Evolutionary conservation across 1,284 basidiomycete genomes (phyloP).

Genomic region (Fistulina hepatica): DNA sequence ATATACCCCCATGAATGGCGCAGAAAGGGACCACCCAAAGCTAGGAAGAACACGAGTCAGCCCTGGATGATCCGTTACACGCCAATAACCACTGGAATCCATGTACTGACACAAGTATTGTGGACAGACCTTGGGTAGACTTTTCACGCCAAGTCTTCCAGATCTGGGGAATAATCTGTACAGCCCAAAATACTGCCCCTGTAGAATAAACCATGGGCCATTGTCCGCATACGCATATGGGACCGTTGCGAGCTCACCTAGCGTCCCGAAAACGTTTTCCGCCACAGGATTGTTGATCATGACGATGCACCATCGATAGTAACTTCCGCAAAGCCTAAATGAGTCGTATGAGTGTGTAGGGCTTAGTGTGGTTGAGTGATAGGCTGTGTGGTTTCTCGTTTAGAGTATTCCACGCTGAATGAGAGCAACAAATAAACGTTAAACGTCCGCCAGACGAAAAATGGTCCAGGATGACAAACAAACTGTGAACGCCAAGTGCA

Average conservation of each 20-base stretch:
- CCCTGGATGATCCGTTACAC: neutral
- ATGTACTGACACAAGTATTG: constrained; percentile 56
- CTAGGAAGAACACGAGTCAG: constrained; percentile 27
- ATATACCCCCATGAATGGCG: constrained; percentile 62
- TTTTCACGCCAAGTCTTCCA: constrained; percentile 69
- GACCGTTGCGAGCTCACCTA: constrained; percentile 29
- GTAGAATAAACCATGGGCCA: neutral
- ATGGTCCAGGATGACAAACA: no score
- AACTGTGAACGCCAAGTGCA: no score
- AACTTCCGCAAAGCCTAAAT: constrained; percentile 1
- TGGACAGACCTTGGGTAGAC: constrained; percentile 63
- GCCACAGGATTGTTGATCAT: constrained; percentile 23
- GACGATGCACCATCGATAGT: neutral
- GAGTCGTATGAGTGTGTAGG: no score
- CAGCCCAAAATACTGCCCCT: constrained; percentile 62
- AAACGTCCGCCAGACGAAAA: no score
- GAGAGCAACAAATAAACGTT: no score
- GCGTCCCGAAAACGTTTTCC: constrained; percentile 52
- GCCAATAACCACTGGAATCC: neutral
- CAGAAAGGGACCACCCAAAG: constrained; percentile 55
- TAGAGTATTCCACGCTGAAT: no score
- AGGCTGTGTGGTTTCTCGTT: no score
- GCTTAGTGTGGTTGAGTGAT: no score
- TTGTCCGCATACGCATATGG: neutral
- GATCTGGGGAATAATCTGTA: constrained; percentile 65